Base-by-base conservation (phyloP, 164 flowering plant genomes). In the Vitis riparia region DNA sequence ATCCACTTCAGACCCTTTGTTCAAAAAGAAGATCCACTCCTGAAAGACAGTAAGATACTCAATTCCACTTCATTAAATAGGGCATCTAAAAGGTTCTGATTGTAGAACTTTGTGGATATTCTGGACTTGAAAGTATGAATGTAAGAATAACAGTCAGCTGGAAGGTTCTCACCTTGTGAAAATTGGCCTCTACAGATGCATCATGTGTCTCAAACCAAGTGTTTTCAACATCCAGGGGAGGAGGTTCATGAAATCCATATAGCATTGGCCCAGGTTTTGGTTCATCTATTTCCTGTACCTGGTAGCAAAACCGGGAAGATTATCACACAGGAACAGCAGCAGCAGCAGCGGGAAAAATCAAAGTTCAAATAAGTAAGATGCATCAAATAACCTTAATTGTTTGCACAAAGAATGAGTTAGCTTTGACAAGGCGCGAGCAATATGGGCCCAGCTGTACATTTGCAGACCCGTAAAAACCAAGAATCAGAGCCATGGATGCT, bases 1-100 rank as follows among this genome's bases (percentile, higher is more conserved):
- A 51, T 84, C 68, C 59, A 88, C 55, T 71, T 74, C 64, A 61
- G 92, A 86, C 51, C 88, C 92, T 72, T 59, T 44, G 66, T 90
- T 90, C 51, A 88, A 79, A 66, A 71, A 85, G 77, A 71, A 87
- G 49, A 79, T 58, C 91, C 88, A 90, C 59, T 86, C 87, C 94
- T 90, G 84, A 68, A 81, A 59, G 75, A 66, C 6, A 59, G 61
- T 9, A 66, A 55, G 10, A 17, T 69, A 16, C 51, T 51, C n/a
- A 27, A 29, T 10, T 63, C 48, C 29, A 63, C 55, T n/a, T 63
- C 51, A 62, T 63, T 44, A 23, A 48, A 11, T 19, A 30, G 9
- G 68, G 53, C 17, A 57, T 11, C 62, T 17, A n/a, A 71, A 66
- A 19, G 14, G 23, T 48, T 11, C 17, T 58, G 58, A n/a, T 44